A percentile compares a stretch with the other conserved stretches of the same genome.
These are phyloP conservation scores for Scortechinia acanthostroma DNA, from an alignment of 2,329 filamentous ascomycete species.

Conservation along the genomic window DNA sequence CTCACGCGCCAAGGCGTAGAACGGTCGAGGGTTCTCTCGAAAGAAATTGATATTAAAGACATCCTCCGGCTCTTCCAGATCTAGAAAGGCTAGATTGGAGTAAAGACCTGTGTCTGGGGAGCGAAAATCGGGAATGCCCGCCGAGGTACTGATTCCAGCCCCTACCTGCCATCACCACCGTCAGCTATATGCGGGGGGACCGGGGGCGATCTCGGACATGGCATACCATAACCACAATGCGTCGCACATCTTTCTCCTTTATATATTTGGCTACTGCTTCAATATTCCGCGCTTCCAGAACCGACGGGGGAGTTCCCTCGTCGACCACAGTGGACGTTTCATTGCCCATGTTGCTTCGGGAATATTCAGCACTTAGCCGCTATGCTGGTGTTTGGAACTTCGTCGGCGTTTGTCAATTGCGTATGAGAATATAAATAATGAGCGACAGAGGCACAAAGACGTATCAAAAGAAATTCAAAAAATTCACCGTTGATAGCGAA, in stretches of 20 bases:
- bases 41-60: conserved; percentile 94
- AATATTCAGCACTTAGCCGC: too few relatives aligned
- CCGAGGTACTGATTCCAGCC: conserved; percentile 25
- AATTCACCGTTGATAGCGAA: too few relatives aligned
- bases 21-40: conserved; percentile 73
- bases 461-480: too few relatives aligned
- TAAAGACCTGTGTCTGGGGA: conserved; percentile 91
- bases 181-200: conserved; percentile 3
- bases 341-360: conserved; percentile 70
- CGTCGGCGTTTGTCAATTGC: not conserved
- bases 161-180: not conserved
- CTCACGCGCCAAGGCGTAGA: conserved; percentile 87
- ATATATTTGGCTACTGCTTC: conserved; percentile 76
- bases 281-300: conserved; percentile 62
- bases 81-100: conserved; percentile 77
- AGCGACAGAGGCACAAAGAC: too few relatives aligned
- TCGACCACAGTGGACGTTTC: conserved; percentile 66
- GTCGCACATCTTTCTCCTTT: conserved; percentile 54
- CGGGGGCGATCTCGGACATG: too few relatives aligned
- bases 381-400: not conserved
- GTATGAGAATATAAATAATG: too few relatives aligned
- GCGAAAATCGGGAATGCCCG: conserved; percentile 81
- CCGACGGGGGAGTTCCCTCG: conserved; percentile 54
- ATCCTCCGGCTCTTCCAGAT: conserved; percentile 82
- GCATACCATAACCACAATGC: conserved; percentile 82